These are phyloP conservation scores for Pachysolen tannophilus DNA, from an alignment of 805 yeast species.

Conservation along the genomic window DNA sequence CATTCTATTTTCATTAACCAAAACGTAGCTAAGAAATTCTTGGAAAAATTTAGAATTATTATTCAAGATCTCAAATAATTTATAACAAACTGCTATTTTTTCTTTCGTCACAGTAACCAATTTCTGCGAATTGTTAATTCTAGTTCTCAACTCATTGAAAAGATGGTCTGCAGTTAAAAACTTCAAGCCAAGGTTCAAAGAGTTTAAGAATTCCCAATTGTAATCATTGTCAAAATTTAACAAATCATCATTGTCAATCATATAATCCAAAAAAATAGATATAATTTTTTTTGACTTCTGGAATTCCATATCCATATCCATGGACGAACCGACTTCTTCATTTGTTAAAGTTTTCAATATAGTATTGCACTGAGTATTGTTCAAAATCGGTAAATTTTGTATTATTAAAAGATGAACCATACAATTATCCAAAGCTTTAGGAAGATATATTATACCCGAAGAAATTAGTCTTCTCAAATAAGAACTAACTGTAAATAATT, in stretches of 20 bases:
- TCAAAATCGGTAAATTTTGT: conserved; percentile 48
- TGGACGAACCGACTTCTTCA: background rate
- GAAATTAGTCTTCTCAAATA: conserved; percentile 79
- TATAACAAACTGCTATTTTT: conserved; percentile 16
- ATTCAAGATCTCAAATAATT: conserved; percentile 2
- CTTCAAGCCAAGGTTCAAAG: conserved; percentile 1
- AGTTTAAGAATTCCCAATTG: background rate
- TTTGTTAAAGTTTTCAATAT: conserved; percentile 15
- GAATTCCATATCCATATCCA: background rate
- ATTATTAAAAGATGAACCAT: conserved; percentile 47
- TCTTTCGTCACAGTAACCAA: conserved; percentile 32
- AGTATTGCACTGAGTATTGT: conserved; percentile 24
- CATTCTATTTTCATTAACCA: conserved; percentile 29
- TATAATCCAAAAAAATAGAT: background rate
- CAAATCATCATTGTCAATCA: background rate
- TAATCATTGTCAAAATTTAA: background rate
- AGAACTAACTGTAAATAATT: conserved; percentile 48
- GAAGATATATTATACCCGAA: conserved; percentile 69
- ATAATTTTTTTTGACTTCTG: background rate
- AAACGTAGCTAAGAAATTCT: conserved; percentile 1
- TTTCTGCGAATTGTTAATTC: conserved; percentile 19
- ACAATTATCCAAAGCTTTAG: conserved; percentile 41
- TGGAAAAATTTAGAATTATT: conserved; percentile 3
- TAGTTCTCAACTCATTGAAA: background rate
- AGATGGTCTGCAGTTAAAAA: conserved; percentile 2